Evolutionary conservation across 345 rosid genomes (phyloP).

Genomic region (Syzygium grande): DNA sequence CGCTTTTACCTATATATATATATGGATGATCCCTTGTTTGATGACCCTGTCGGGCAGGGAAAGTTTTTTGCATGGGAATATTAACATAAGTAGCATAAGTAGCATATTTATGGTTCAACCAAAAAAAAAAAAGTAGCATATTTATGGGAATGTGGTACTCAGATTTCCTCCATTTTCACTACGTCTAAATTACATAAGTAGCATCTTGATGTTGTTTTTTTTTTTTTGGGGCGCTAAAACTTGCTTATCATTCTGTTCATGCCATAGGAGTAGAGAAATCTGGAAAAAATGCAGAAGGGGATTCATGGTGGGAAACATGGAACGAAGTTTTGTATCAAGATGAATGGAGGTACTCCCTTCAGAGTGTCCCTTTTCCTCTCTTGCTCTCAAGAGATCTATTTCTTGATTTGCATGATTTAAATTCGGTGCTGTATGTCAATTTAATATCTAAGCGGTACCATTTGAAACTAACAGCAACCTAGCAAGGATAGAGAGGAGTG

Average conservation of each 20-base stretch:
- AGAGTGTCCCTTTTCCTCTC: neutral
- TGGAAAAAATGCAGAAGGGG: conserved; percentile 92
- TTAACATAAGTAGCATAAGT: neutral
- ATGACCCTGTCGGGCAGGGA: neutral
- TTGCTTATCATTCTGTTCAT: neutral
- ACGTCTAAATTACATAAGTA: too few relatives aligned
- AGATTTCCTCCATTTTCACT: neutral
- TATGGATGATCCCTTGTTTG: neutral
- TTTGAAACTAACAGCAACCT: conserved; percentile 59
- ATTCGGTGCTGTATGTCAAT: neutral
- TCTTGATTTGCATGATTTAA: neutral
- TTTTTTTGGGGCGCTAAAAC: neutral
- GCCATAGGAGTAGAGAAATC: conserved; percentile 92
- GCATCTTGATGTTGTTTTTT: too few relatives aligned
- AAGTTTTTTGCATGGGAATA: neutral
- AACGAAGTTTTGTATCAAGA: conserved; percentile 97
- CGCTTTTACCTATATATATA: neutral
- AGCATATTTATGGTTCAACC: too few relatives aligned
- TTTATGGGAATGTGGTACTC: neutral
- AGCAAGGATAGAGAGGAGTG: conserved; percentile 97
- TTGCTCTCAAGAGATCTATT: neutral
- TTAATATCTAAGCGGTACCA: neutral
- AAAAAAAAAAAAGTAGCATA: neutral
- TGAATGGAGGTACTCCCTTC: conserved; percentile 80
- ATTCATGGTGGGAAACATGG: conserved; percentile 99